phyloP scores from a whole-genome alignment of 2,329 filamentous ascomycete species.

The Atkinsonella texensis region DNA sequence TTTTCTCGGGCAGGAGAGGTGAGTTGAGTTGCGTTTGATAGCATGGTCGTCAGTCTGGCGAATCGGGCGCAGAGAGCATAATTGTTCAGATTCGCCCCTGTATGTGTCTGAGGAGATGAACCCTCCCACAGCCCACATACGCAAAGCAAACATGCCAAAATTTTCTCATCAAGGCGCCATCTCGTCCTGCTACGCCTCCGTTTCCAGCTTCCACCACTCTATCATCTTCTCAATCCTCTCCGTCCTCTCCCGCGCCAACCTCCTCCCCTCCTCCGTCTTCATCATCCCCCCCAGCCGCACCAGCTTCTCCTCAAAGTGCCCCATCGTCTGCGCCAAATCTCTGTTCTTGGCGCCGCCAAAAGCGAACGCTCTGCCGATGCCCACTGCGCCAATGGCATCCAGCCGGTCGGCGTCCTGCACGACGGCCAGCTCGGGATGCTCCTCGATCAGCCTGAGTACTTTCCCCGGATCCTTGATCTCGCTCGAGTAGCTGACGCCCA shows the following conservation, averaged over 20 bases:
- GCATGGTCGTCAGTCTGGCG: too few species aligned
- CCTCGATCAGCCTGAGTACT: slow-evolving; percentile 48
- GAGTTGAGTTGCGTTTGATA: too few species aligned
- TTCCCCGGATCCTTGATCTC: slow-evolving; percentile 54
- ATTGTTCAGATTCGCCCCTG: too few species aligned
- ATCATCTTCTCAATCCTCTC: slow-evolving; percentile 39
- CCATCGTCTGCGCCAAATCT: slow-evolving; percentile 52
- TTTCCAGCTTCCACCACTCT: slow-evolving; percentile 48
- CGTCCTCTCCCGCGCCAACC: slow-evolving; percentile 41
- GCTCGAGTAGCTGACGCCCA: slow-evolving; percentile 65
- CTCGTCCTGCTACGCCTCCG: slow-evolving; percentile 7
- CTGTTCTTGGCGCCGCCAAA: slow-evolving; percentile 56
- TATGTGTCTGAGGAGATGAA: too few species aligned
- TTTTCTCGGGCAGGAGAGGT: too few species aligned
- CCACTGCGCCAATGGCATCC: slow-evolving; percentile 82
- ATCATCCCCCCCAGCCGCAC: slow-evolving; percentile 51
- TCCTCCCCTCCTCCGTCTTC: slow-evolving; percentile 46
- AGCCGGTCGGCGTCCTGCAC: slow-evolving; percentile 89
- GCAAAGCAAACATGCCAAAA: too few species aligned
- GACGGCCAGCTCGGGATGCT: slow-evolving; percentile 52
- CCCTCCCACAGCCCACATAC: too few species aligned
- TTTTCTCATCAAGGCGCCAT: too few species aligned
- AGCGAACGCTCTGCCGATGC: slow-evolving; percentile 53
- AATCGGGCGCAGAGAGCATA: too few species aligned
- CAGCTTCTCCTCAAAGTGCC: slow-evolving; percentile 69